Conservation (phyloP, 176 grass and related monocot species). For the Cenchrus purpureus region DNA sequence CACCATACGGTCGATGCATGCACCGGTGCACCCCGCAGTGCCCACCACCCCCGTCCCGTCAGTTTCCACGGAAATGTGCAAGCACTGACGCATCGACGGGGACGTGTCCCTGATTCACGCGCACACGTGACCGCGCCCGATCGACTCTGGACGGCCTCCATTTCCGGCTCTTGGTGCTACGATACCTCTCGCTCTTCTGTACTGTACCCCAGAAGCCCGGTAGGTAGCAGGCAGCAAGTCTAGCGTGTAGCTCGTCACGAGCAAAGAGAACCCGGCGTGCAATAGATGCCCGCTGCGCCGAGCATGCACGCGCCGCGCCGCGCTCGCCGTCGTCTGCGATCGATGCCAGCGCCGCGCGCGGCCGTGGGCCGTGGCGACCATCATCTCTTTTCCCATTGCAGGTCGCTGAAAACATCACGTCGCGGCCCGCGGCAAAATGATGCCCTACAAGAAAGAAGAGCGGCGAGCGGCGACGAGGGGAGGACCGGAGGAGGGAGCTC, state of each 20-base stretch:
- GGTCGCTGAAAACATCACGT: constrained; percentile 23
- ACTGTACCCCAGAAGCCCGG: neutral
- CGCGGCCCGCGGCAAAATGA: constrained; percentile 19
- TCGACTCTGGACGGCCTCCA: neutral
- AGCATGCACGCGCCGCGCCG: neutral
- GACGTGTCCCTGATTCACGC: neutral
- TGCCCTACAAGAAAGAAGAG: neutral
- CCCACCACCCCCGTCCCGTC: neutral
- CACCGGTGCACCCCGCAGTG: neutral
- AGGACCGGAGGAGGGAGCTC: neutral
- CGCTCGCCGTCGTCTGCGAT: neutral
- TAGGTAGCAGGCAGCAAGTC: neutral
- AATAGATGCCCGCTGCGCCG: constrained; percentile 1
- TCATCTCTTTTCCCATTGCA: no score
- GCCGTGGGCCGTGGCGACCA: no score
- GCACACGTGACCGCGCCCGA: neutral
- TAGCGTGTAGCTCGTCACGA: neutral
- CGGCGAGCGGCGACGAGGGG: neutral
- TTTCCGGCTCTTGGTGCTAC: neutral
- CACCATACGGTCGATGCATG: neutral
- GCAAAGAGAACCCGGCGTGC: neutral
- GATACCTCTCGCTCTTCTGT: neutral
- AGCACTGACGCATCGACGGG: neutral
- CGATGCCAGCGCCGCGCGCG: no score
- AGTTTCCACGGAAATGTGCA: neutral